phyloP scores from a whole-genome alignment of 2,329 filamentous ascomycete genomes.

The Penicillium olsonii region DNA sequence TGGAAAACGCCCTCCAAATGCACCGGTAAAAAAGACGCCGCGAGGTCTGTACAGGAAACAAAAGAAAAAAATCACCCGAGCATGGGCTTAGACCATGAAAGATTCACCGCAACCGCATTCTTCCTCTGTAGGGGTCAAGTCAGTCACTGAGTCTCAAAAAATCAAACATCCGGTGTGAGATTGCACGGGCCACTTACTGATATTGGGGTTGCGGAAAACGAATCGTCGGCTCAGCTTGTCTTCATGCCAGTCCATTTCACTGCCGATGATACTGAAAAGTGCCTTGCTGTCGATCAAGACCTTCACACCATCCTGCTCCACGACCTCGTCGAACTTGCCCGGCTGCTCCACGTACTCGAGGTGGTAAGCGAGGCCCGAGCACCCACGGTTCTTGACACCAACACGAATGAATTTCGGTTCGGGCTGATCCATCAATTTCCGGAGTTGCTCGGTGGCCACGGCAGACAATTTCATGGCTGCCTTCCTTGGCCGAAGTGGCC shows the following conservation, averaged over 20 bases:
- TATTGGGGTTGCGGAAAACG: slow-evolving; percentile 95
- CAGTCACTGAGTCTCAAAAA: slow-evolving; percentile 17
- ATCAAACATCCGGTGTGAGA: neutral
- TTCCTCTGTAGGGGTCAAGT: slow-evolving; percentile 67
- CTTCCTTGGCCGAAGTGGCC: slow-evolving; percentile 78
- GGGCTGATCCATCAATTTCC: slow-evolving; percentile 75
- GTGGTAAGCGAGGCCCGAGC: slow-evolving; percentile 89
- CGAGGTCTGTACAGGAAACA: slow-evolving; percentile 17
- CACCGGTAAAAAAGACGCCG: slow-evolving; percentile 30
- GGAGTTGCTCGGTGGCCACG: slow-evolving; percentile 76
- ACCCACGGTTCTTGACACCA: slow-evolving; percentile 90
- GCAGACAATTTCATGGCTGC: slow-evolving; percentile 86
- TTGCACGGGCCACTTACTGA: slow-evolving; percentile 68
- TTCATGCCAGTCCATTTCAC: slow-evolving; percentile 98
- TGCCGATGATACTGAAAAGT: slow-evolving; percentile 95
- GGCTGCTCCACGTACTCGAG: slow-evolving; percentile 94
- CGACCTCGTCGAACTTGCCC: slow-evolving; percentile 82
- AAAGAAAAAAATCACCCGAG: slow-evolving; percentile 8
- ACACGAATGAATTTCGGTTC: slow-evolving; percentile 92
- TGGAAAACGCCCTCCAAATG: slow-evolving; percentile 41
- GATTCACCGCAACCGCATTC: slow-evolving; percentile 96
- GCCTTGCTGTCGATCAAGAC: slow-evolving; percentile 97
- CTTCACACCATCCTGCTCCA: slow-evolving; percentile 94
- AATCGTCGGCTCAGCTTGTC: slow-evolving; percentile 92
- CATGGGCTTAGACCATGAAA: slow-evolving; percentile 69